phyloP scores from a whole-genome alignment of 78 protist genomes.

The Planoprotostelium fungivorum region DNA sequence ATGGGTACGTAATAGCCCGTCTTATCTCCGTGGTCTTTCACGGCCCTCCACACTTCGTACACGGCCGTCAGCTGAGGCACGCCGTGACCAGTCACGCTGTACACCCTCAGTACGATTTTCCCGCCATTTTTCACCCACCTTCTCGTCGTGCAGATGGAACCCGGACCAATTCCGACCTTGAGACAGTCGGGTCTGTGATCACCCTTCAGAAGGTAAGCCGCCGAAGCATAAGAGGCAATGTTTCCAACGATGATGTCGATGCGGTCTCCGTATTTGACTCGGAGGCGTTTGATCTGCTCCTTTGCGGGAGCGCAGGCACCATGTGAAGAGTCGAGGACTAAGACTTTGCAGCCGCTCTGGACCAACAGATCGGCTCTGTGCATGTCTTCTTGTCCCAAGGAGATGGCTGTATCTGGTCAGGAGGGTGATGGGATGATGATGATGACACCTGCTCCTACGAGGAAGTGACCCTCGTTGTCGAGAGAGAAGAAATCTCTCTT shows the following conservation, averaged over 20 bases:
- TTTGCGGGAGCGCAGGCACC: conserved; percentile 66
- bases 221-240: conserved; percentile 79
- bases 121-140: conserved; percentile 56
- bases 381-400: conserved; percentile 67
- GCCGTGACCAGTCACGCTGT: not conserved
- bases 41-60: conserved; percentile 38
- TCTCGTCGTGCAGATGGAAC: conserved; percentile 95
- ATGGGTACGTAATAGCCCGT: conserved; percentile 77
- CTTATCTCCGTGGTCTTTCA: not conserved
- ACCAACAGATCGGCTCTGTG: conserved; percentile 47
- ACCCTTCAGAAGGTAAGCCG: conserved; percentile 63
- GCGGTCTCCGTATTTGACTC: not conserved
- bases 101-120: not conserved
- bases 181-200: conserved; percentile 90
- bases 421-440: conserved; percentile 24
- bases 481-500: conserved; percentile 68
- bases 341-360: conserved; percentile 69
- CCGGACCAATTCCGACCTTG: conserved; percentile 95
- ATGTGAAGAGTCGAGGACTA: conserved; percentile 75
- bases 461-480: conserved; percentile 49
- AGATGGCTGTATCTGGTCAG: conserved; percentile 28
- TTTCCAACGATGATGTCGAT: conserved; percentile 84
- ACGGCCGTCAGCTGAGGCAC: conserved; percentile 83
- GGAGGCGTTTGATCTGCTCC: conserved; percentile 26
- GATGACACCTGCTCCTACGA: conserved; percentile 62